Base-by-base conservation (phyloP, 2,329 filamentous ascomycete genomes). In the Amphichorda felina region DNA sequence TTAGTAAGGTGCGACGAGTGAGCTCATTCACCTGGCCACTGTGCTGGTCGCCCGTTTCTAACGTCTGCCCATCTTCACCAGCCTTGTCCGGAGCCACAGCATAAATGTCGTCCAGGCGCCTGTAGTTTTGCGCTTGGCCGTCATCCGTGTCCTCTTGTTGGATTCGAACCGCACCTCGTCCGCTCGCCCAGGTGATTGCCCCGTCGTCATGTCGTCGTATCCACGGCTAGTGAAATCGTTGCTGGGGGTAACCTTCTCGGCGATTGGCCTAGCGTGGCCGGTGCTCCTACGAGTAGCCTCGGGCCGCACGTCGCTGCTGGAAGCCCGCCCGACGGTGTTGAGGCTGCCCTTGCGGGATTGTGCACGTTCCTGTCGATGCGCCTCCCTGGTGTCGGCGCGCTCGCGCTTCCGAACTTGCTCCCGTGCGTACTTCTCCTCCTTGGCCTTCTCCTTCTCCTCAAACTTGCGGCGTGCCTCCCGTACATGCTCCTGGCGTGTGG, bases 71-170 rank as follows among this genome's bases (percentile, higher is more conserved):
- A 62, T 45, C 51, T 59, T 61, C 39, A 63, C 50, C 38, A 63
- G 46, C 37, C 59, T 53, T n/a, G 75, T 79, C 40, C 74, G 62
- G 18, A 80, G 50, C 75, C 75, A 80, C 37, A 80, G 60, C 34
- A 79, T 61, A 45, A 80, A 78, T 16, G 65, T 66, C 7, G 70
- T 75, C 74, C 75, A 80, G 27, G 72, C 66, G 41, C 69, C 63
- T 41, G 72, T 70, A 2, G 74, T 79, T 57, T 70, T 74, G 44
- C 63, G 66, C 59, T 78, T 79, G 38, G 70, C 63, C 7, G 61
- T 60, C 45, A 57, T 64, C 11, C 32, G 30, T 22, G 26, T 33
- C 22, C 22, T 22, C 30, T 27, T 32, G 33, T 28, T 24, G 21
- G 17, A n/a, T n/a, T 25, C 36, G 18, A 39, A 36, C 15, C 27